phyloP scores from a whole-genome alignment of 495 filamentous ascomycete species.

The Aspergillus ellipticus region DNA sequence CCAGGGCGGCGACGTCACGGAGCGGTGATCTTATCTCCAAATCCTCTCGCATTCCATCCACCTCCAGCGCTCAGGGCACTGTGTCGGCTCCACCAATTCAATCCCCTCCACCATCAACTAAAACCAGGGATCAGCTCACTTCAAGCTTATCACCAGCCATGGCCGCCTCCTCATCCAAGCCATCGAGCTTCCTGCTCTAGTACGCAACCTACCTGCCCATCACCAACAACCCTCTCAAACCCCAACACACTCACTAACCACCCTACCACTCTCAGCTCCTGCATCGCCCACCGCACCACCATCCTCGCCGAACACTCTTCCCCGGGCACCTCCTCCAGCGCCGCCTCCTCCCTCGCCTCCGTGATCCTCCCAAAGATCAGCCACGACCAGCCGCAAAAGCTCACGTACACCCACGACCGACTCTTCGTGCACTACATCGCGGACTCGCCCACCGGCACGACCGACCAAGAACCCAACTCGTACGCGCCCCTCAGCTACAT shows the following conservation, averaged over 20 bases:
- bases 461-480: constrained; percentile 40
- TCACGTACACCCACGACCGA: constrained; percentile 87
- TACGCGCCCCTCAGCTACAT: constrained; percentile 82
- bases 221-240: neutral
- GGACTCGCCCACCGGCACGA: constrained; percentile 64
- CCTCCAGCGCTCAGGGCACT: neutral
- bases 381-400: constrained; percentile 76
- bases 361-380: constrained; percentile 93
- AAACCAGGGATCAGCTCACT: neutral
- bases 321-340: constrained; percentile 62
- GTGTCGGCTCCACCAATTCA: too few relatives aligned
- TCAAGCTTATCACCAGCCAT: constrained; percentile 36
- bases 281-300: constrained; percentile 84
- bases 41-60: neutral
- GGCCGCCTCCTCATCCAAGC: constrained; percentile 63
- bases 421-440: constrained; percentile 96
- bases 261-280: constrained; percentile 73
- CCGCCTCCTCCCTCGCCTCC: constrained; percentile 80
- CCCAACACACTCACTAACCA: constrained; percentile 8
- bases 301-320: constrained; percentile 90
- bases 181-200: constrained; percentile 76
- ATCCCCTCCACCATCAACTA: neutral
- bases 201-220: constrained; percentile 32
- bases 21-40: constrained; percentile 10
- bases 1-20: constrained; percentile 27